A percentile compares a stretch with the other conserved stretches of the same genome.
phyloP scores from a whole-genome alignment of 1,139 yeast species.

The Geotrichum fermentans region DNA sequence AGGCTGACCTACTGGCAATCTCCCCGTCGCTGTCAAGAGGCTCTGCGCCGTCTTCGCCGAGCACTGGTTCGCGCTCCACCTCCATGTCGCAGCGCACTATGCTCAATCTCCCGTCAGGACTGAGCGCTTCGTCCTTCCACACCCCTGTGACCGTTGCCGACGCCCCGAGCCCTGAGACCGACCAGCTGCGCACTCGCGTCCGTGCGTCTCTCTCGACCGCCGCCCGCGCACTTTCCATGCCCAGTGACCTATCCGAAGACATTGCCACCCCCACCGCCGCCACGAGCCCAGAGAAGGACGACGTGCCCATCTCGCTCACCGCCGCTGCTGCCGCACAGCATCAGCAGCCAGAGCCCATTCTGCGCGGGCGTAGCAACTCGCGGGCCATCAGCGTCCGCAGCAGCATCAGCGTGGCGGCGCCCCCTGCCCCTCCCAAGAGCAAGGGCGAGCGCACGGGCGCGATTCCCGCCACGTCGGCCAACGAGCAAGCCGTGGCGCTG shows the following conservation, averaged over 20 bases:
- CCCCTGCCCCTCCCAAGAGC: not conserved
- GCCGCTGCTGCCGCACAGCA: not conserved
- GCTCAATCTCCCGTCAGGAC: not conserved
- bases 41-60: not conserved
- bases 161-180: slow-evolving; percentile 5
- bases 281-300: not conserved
- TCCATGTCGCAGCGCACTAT: not conserved
- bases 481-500: slow-evolving; percentile 35
- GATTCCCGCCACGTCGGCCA: slow-evolving; percentile 16
- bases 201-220: slow-evolving; percentile 21
- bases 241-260: not conserved
- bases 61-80: not conserved
- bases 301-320: not conserved
- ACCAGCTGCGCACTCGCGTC: slow-evolving; percentile 17
- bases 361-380: slow-evolving; percentile 1
- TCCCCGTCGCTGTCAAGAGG: not conserved
- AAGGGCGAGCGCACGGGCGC: not conserved
- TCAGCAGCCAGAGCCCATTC: not conserved
- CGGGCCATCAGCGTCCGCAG: not conserved
- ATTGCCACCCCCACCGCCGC: not conserved
- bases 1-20: slow-evolving; percentile 17
- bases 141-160: not conserved
- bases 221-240: slow-evolving; percentile 17
- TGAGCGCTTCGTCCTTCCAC: not conserved
- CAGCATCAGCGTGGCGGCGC: not conserved